phyloP scores from a whole-genome alignment of 495 filamentous ascomycete genomes.

The Aspergillus panamensis region DNA sequence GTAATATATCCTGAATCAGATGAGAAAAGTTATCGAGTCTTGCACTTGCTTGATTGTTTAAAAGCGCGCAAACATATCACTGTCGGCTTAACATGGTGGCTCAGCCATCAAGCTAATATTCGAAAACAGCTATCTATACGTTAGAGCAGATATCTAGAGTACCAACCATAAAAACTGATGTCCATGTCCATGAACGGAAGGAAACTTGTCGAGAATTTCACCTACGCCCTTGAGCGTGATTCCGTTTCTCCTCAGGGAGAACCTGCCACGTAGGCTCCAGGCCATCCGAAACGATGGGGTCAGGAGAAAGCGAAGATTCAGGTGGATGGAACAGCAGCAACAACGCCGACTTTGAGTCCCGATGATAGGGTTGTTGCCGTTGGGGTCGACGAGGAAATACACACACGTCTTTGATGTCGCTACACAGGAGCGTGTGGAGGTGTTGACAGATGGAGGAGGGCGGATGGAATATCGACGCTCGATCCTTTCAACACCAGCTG shows the following conservation, averaged over 20 bases:
- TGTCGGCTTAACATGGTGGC: no score
- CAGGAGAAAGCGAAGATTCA: neutral
- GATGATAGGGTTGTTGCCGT: neutral
- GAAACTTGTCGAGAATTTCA: neutral
- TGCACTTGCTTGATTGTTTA: no score
- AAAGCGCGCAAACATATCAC: no score
- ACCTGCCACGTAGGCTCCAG: neutral
- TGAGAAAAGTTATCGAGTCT: no score
- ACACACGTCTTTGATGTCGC: neutral
- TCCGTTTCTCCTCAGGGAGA: neutral
- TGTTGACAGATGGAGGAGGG: neutral
- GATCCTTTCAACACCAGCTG: constrained; percentile 19
- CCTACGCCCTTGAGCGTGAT: neutral
- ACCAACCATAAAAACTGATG: no score
- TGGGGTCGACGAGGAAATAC: neutral
- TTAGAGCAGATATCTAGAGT: no score
- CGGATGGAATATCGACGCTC: constrained; percentile 15
- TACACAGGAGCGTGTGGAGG: neutral
- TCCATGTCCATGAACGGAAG: neutral
- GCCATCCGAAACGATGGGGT: neutral
- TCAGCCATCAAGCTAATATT: no score
- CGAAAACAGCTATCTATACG: no score
- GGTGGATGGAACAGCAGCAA: neutral
- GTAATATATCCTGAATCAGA: no score
- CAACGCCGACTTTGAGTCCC: neutral